Evolutionary conservation across 305 asterid species (phyloP).

Genomic region (Galium porrigens): DNA sequence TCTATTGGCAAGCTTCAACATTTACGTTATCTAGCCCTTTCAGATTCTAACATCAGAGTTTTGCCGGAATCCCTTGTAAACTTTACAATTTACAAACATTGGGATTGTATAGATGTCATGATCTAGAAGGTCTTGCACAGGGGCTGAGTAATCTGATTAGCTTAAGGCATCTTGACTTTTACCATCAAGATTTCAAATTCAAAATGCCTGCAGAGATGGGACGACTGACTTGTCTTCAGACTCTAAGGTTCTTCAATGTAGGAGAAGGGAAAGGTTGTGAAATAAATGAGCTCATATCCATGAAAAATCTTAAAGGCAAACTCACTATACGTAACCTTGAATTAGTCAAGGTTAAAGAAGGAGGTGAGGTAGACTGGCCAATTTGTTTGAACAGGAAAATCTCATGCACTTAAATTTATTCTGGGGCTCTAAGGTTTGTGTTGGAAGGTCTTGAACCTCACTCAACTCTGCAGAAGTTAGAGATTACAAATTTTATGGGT

Average conservation of each 20-base stretch:
- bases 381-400: neutral
- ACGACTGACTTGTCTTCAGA: neutral
- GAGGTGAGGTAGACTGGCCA: neutral
- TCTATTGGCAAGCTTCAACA: neutral
- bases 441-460: neutral
- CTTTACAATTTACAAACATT: neutral
- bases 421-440: neutral
- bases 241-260: neutral
- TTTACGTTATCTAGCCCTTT: neutral
- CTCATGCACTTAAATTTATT: neutral
- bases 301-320: neutral
- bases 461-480: neutral
- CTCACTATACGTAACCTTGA: neutral
- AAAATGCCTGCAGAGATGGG: neutral
- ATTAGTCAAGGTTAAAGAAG: neutral
- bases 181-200: neutral
- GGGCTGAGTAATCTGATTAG: neutral
- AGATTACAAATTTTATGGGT: slow-evolving; percentile 13
- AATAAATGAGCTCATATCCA: neutral
- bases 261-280: neutral
- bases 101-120: neutral
- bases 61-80: neutral
- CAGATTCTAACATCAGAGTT: neutral
- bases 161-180: neutral
- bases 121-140: neutral